Evolutionary conservation across 495 filamentous ascomycete genomes (phyloP), one percentile per base, ranked within the genome.

Genomic region (Aspergillus hancockii): DNA sequence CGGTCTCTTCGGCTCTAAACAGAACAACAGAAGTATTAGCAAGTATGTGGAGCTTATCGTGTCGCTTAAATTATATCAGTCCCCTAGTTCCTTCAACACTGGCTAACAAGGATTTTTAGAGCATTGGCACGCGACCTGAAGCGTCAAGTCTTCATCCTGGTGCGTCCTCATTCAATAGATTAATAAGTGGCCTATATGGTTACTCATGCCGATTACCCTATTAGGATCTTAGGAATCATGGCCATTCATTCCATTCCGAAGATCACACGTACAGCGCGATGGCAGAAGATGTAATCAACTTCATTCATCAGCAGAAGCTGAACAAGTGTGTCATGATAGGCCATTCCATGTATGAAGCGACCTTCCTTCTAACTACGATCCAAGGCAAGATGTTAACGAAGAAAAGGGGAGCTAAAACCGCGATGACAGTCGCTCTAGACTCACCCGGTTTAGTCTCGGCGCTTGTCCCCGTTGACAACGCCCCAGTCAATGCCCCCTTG

Each of bases 11-110:
- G 94, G 94, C 22, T 96, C 91, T 41, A 97, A 96, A 75, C 90
- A 90, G 79, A 98, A 98, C 66, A 94, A 98, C 68, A 77, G 93
- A 73, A 92, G 84, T 72, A 94, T 98, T 61, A 95, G 93, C 86
- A 96, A 92, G 94, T 97, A 84, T 80, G 91, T 64, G 40, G 36
- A 41, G n/a, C n/a, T n/a, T n/a, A n/a, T n/a, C n/a, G n/a, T n/a
- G n/a, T n/a, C n/a, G n/a, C n/a, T n/a, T n/a, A n/a, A n/a, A n/a
- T n/a, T n/a, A n/a, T n/a, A n/a, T n/a, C 34, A n/a, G 16, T 22
- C 31, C 16, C 7, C 13, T 36, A n/a, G 3, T 54, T 32, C 8
- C 41, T 13, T 52, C 2, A 19, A 23, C 18, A 51, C 63, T 69
- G 50, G 72, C 63, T 65, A 54, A 67, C 55, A 28, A 28, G 5